Evolutionary conservation across 2,329 filamentous ascomycete species (phyloP).

Genomic region (Talaromyces sp.): DNA sequence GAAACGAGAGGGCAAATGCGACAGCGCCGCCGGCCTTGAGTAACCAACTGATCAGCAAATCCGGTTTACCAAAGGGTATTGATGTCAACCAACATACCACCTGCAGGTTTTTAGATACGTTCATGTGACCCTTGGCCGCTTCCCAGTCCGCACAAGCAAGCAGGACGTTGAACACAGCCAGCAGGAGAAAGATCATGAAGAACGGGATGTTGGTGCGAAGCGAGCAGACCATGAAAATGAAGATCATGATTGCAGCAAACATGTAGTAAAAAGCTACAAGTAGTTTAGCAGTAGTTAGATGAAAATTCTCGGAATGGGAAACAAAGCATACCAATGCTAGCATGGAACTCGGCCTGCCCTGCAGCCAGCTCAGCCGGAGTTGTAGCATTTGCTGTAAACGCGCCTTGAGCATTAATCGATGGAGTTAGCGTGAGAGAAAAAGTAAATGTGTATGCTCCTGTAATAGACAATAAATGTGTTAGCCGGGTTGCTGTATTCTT

Average conservation of each 20-base stretch:
- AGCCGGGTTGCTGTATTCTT: neutral
- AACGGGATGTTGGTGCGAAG: neutral
- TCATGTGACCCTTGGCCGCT: neutral
- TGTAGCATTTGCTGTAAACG: neutral
- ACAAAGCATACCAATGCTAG: neutral
- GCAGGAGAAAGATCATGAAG: neutral
- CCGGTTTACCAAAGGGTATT: neutral
- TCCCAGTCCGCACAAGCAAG: neutral
- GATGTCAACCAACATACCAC: neutral
- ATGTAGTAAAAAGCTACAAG: neutral
- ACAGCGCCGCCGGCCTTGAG: neutral
- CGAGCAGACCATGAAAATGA: neutral
- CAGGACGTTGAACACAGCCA: neutral
- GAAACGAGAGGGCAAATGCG: neutral
- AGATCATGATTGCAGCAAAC: neutral
- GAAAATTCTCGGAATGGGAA: neutral
- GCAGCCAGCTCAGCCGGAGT: neutral
- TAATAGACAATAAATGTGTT: neutral
- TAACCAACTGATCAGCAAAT: neutral
- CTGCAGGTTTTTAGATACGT: neutral
- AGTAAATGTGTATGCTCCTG: neutral
- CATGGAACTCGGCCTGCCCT: neutral
- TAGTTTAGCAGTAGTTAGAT: too few species aligned
- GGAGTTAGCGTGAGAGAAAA: neutral
- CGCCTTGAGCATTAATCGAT: neutral